These are phyloP conservation scores for Ocimum tenuiflorum DNA, from an alignment of 257 asterid species.

Conservation along the genomic window DNA sequence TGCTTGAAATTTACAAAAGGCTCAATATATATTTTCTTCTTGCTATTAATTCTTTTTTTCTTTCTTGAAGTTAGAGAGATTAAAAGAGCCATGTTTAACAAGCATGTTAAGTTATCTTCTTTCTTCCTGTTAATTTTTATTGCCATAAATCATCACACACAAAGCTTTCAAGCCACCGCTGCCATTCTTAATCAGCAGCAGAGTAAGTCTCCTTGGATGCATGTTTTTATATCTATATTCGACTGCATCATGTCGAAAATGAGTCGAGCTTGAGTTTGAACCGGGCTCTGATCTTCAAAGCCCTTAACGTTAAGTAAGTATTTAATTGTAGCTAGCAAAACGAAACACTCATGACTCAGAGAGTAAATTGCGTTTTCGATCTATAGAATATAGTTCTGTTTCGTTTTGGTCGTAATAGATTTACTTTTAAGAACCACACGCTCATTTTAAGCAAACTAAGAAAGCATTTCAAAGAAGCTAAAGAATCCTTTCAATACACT, in stretches of 20 bases:
- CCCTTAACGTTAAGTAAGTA: too few species aligned
- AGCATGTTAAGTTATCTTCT: background rate
- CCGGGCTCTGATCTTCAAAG: too few species aligned
- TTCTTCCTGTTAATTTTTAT: conserved; percentile 9
- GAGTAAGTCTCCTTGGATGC: background rate
- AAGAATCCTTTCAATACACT: too few species aligned
- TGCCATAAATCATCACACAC: background rate
- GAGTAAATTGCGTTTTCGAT: too few species aligned
- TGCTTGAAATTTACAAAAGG: background rate
- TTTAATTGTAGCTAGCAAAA: too few species aligned
- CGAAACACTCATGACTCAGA: too few species aligned
- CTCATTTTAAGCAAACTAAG: too few species aligned
- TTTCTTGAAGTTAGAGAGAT: background rate
- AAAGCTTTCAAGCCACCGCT: conserved; percentile 9
- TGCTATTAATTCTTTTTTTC: background rate
- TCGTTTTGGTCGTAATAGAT: too few species aligned
- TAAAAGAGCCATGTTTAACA: background rate
- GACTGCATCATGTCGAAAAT: background rate
- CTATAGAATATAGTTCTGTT: too few species aligned
- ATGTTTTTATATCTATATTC: background rate
- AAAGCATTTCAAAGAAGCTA: too few species aligned
- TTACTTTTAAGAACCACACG: too few species aligned
- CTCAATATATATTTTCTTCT: background rate
- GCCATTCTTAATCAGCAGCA: conserved; percentile 4
- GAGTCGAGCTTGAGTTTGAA: too few species aligned